Evolutionary conservation across 208 protist species (phyloP).

Genomic region (Leishmania tarentolae): DNA sequence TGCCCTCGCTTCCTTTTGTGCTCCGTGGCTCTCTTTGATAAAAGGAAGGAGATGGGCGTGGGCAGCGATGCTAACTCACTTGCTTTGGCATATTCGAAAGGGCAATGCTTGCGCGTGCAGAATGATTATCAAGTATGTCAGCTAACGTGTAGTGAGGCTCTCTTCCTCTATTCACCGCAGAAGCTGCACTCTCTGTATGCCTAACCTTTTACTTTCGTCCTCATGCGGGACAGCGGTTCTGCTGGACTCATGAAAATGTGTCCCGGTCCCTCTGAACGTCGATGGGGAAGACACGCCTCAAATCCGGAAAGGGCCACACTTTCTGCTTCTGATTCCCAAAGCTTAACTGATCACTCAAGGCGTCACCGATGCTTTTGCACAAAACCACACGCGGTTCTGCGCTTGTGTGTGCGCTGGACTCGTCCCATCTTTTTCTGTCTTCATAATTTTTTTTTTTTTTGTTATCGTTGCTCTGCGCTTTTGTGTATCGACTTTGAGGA

Average conservation of each 20-base stretch:
- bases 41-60: neutral
- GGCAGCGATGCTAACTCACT: neutral
- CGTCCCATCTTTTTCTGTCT: slow-evolving; percentile 6
- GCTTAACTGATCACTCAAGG: neutral
- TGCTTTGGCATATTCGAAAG: neutral
- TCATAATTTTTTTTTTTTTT: neutral
- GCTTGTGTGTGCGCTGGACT: neutral
- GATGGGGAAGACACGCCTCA: neutral
- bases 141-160: neutral
- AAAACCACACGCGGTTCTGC: neutral
- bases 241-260: neutral
- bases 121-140: neutral
- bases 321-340: neutral
- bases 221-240: neutral
- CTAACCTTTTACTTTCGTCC: neutral
- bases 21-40: neutral
- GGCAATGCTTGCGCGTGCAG: neutral
- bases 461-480: neutral
- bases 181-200: neutral
- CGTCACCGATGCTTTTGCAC: neutral
- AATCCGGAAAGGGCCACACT: neutral
- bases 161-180: neutral
- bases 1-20: neutral
- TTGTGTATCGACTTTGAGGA: neutral
- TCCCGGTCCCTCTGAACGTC: neutral